Evolutionary conservation across 371 early-diverging fungal genomes (phyloP).

Genomic region (Fennellomyces sp.): DNA sequence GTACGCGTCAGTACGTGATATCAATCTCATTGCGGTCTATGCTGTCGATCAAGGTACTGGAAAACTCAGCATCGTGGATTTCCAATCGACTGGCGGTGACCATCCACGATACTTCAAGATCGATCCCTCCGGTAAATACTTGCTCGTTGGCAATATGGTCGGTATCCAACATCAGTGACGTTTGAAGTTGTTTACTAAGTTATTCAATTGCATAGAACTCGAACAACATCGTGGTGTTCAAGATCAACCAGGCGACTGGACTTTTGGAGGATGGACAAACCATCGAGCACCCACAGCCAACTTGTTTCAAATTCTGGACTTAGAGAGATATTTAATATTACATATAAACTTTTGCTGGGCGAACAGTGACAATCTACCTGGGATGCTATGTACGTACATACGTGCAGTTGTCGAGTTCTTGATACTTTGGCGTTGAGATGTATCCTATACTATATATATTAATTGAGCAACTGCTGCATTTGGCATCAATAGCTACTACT

Average conservation of each 20-base stretch:
- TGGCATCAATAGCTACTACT: too few relatives aligned
- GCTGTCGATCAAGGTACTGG: conserved; percentile 32
- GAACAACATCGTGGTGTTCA: conserved; percentile 38
- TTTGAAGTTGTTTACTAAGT: neutral
- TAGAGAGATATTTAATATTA: neutral
- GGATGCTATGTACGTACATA: too few relatives aligned
- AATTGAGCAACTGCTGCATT: too few relatives aligned
- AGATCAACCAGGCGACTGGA: conserved; percentile 34
- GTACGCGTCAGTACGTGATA: conserved; percentile 44
- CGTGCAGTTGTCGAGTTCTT: too few relatives aligned
- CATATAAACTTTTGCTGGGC: neutral
- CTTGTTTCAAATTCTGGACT: conserved; percentile 37
- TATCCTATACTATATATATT: too few relatives aligned
- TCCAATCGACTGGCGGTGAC: conserved; percentile 33
- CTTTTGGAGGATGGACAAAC: conserved; percentile 23
- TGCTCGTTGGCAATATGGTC: conserved; percentile 48
- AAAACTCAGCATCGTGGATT: conserved; percentile 31
- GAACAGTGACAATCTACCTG: too few relatives aligned
- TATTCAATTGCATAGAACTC: conserved; percentile 29
- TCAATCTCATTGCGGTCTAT: conserved; percentile 39
- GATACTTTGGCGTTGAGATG: too few relatives aligned
- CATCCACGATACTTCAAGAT: conserved; percentile 47
- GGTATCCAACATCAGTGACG: neutral
- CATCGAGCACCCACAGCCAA: conserved; percentile 35
- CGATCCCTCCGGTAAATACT: conserved; percentile 42